Base-by-base conservation (phyloP, 1,284 basidiomycete genomes). In the Cutaneotrichosporon dermatis region DNA sequence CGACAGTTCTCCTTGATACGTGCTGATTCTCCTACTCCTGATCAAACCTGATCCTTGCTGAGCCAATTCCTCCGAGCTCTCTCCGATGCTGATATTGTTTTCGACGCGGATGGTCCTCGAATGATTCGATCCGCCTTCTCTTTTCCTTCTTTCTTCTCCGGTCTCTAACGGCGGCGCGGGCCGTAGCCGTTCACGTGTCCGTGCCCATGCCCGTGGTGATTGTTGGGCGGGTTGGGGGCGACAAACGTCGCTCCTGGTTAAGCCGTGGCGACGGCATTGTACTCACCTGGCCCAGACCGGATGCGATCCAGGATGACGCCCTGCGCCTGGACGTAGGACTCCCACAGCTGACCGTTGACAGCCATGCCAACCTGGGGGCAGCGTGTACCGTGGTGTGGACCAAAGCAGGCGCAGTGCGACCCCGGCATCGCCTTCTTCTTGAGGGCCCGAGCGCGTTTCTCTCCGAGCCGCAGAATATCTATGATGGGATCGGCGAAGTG, bases 311-410 rank as follows among this genome's bases (percentile, higher is more conserved):
- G 33, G 35, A 54, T 35, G 10, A 9, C 7, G 13, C 4, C 37
- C 39, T 57, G 56, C 11, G 42, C 25, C 4, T 5, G 37, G 10
- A 46, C 6, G 40, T 61, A 61, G 44, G 12, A 3, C 16, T 13
- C 36, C 60, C 60, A 61, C 13, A 61, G 43, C 4, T 15, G 36
- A 15, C 41, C 25, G 25, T 25, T 43, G 12, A 61, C 44, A n/a
- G 48, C 60, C 34, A 57, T 10, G 9, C 55, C 49, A 15, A 35
- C 39, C 6, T 44, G 16, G 33, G 45, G 33, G 41, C 60, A 61
- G 15, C 60, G 56, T 15, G 54, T 58, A 34, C 60, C 60, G 56
- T 61, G 60, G 56, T 61, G 60, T 7, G 60, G 60, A 16, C 60
- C 60, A 34, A 55, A 61, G 44, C 60, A 61, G 15, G 60, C 50